A percentile compares a stretch with the other conserved stretches of the same genome.
phyloP scores from a whole-genome alignment of 2,329 filamentous ascomycete species.

The Neofusicoccum parvum region DNA sequence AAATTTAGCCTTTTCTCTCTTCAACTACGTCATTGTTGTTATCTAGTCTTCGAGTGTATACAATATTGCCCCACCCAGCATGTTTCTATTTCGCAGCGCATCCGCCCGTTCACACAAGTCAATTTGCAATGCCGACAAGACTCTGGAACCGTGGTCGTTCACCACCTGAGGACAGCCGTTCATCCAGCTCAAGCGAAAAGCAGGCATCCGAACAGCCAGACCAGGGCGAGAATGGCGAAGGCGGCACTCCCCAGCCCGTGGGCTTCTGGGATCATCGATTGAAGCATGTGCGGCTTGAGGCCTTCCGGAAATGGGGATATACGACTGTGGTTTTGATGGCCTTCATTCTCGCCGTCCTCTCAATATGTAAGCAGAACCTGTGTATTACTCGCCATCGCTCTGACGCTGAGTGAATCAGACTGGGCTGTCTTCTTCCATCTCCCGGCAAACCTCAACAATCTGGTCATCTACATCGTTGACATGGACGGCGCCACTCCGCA shows the following conservation, averaged over 20 bases:
- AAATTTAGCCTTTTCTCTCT: not conserved
- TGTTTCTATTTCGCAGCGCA: not conserved
- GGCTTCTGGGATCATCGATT: conserved; percentile 50
- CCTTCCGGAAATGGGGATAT: conserved; percentile 44
- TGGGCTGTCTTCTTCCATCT: conserved; percentile 61
- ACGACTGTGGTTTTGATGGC: conserved; percentile 55
- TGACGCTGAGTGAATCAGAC: conserved; percentile 30
- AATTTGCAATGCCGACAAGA: not conserved
- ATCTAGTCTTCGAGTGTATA: not conserved
- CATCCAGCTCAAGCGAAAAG: not conserved
- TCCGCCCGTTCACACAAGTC: too few relatives aligned
- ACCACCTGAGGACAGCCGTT: not conserved
- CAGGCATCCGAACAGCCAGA: not conserved
- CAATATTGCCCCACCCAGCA: not conserved
- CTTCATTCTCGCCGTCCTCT: conserved; percentile 60
- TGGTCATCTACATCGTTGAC: conserved; percentile 63
- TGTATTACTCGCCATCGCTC: too few relatives aligned
- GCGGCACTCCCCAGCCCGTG: conserved; percentile 36
- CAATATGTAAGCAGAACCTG: conserved; percentile 46
- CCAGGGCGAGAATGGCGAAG: not conserved
- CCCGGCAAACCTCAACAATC: conserved; percentile 49
- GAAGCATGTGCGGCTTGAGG: conserved; percentile 42
- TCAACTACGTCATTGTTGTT: not conserved
- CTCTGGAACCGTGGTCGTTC: not conserved
- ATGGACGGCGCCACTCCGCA: conserved; percentile 60